Percentiles rank a stretch among this genome's conserved stretches.
phyloP scores from a whole-genome alignment of 108 stramenopile genomes.

The Nannochloropsis gaditana region DNA sequence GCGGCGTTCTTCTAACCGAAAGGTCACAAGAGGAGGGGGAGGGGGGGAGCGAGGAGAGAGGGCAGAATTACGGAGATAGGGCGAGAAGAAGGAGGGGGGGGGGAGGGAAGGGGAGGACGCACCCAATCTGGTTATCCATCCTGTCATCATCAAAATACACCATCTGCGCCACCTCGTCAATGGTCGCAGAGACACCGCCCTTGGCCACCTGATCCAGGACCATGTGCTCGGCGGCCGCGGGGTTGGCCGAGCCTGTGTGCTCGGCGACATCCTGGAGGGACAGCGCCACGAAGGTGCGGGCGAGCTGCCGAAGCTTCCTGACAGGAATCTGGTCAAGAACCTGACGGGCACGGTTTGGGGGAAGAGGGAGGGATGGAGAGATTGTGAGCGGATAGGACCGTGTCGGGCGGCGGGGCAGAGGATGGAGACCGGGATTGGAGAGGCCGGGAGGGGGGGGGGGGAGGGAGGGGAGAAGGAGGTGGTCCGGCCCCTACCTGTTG shows the following conservation, averaged over 20 bases:
- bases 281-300: not conserved
- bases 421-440: too few relatives aligned
- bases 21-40: not conserved
- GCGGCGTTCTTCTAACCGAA: too few relatives aligned
- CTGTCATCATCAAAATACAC: not conserved
- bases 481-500: not conserved
- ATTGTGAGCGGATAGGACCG: not conserved
- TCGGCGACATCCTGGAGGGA: not conserved
- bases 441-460: not conserved
- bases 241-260: not conserved
- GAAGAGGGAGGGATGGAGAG: not conserved
- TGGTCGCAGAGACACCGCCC: not conserved
- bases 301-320: not conserved
- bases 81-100: not conserved
- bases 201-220: not conserved
- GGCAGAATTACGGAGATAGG: not conserved
- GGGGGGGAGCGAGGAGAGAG: not conserved
- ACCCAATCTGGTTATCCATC: not conserved
- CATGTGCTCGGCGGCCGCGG: not conserved
- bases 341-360: not conserved
- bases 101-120: conserved; percentile 63
- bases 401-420: not conserved
- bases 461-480: not conserved
- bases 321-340: not conserved
- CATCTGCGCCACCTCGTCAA: not conserved